Conservation (phyloP, 1,284 basidiomycete genomes). For the Lentinula novae-zelandiae region DNA sequence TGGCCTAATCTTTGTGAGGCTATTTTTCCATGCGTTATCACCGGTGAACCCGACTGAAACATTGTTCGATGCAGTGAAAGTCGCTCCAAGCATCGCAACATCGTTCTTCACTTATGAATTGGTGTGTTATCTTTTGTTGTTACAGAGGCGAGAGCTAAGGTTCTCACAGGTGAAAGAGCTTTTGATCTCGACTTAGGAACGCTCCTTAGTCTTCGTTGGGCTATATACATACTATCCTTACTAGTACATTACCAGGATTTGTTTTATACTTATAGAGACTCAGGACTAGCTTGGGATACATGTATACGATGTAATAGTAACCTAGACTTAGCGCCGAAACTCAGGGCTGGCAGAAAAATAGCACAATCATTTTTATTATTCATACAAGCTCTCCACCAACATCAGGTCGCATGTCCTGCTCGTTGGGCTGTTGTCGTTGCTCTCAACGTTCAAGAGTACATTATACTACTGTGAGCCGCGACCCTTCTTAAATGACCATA, state of each 20-base stretch:
- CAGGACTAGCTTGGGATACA: neutral
- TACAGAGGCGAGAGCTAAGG: constrained; percentile 10
- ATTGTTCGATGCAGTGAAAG: constrained; percentile 60
- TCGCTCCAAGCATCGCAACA: constrained; percentile 89
- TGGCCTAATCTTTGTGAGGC: constrained; percentile 87
- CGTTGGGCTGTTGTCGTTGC: constrained; percentile 1
- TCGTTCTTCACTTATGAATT: constrained; percentile 80
- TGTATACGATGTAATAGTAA: neutral
- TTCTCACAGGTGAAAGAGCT: constrained; percentile 28
- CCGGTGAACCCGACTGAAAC: constrained; percentile 3
- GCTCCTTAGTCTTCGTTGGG: constrained; percentile 23
- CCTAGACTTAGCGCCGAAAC: neutral
- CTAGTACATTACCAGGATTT: constrained; percentile 4
- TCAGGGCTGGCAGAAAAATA: neutral
- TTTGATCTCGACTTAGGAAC: constrained; percentile 19
- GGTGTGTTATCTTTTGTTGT: constrained; percentile 39
- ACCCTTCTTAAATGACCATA: no score
- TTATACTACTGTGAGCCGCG: constrained; percentile 9
- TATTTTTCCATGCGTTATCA: neutral
- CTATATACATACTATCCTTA: constrained; percentile 1
- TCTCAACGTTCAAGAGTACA: constrained; percentile 12
- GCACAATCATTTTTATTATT: neutral
- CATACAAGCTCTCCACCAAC: constrained; percentile 1
- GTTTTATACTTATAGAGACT: neutral
- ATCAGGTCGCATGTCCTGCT: constrained; percentile 10